Conservation (phyloP, 176 grass and related monocot species). For the Thinopyrum elongatum region DNA sequence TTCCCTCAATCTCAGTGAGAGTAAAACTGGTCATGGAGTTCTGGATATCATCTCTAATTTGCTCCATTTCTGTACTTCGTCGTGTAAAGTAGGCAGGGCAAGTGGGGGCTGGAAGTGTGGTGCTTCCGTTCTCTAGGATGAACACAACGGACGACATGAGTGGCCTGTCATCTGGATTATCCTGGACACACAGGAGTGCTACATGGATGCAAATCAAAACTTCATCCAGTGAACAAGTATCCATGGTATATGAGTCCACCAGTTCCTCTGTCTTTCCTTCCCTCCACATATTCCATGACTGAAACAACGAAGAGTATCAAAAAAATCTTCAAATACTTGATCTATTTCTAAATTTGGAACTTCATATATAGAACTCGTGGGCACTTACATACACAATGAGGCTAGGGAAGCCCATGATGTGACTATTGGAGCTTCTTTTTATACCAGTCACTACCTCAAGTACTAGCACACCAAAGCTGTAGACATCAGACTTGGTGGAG, state of each 20-base stretch:
- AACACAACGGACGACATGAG: constrained; percentile 22
- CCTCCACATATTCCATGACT: constrained; percentile 10
- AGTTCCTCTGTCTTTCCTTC: not conserved
- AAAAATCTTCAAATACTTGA: not conserved
- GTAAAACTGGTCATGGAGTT: not conserved
- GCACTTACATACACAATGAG: constrained; percentile 45
- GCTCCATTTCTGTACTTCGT: not conserved
- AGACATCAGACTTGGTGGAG: constrained; percentile 51
- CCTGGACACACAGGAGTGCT: not conserved
- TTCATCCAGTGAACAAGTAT: not conserved
- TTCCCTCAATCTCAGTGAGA: not conserved
- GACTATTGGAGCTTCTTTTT: constrained; percentile 29
- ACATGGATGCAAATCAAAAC: not conserved
- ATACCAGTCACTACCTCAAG: constrained; percentile 48
- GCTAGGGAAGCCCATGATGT: constrained; percentile 23
- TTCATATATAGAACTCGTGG: not conserved
- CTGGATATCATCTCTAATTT: not conserved
- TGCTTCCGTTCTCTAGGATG: constrained; percentile 37
- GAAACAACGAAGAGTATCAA: not conserved
- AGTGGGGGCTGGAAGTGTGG: constrained; percentile 9
- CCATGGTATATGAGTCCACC: not conserved
- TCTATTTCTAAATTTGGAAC: not conserved
- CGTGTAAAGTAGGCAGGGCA: constrained; percentile 9
- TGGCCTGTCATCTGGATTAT: not conserved
- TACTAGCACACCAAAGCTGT: constrained; percentile 45